Evolutionary conservation across 2,329 filamentous ascomycete genomes (phyloP), one percentile per base, ranked within the genome.

Genomic region (Aphanoascus verrucosus): DNA sequence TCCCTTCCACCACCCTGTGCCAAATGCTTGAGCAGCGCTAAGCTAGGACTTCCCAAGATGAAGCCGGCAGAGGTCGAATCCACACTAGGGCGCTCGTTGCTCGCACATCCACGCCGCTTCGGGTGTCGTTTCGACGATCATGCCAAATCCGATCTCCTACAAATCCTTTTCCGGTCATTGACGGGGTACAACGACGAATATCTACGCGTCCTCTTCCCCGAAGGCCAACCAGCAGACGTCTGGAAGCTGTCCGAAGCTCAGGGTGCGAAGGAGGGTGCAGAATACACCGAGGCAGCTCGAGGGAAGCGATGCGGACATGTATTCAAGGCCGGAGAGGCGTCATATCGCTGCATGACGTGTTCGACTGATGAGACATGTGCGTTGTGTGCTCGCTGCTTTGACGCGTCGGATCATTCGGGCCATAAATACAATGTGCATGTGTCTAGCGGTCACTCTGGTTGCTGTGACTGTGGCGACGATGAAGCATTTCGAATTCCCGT

Each of bases 241-340:
- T 85, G 90, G 78, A 93, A 86, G 69, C 75, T 98, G 38, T 81
- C 85, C 57, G 83, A 88, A 62, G 90, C 90, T 14, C 94, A 98
- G 66, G 91, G 90, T 15, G 88, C 88, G n/a, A 78, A 88, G 55
- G 89, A 95, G 64, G 91, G 93, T 9, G 88, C 91, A 32, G 94
- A 98, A 68, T 98, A 97, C 67, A 93, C 88, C 17, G 86, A 91
- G 60, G 85, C 86, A 5, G 93, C 93, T 12, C 82, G 88, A 60
- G 93, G 94, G 53, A 94, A 94, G 70, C 84, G 89, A 45, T 98
- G 93, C 67, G 94, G 93, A 3, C 94, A 98, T 73, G 97, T 98
- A 58, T 95, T 98, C 77, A 91, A 91, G 71, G 79, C 81, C 12
- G 93, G 91, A 49, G 93, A 98, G 74, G 90, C 89, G 54, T 91